Evolutionary conservation across 225 moss, liverwort and hornwort genomes (phyloP).

Genomic region (Ulota crispa): DNA sequence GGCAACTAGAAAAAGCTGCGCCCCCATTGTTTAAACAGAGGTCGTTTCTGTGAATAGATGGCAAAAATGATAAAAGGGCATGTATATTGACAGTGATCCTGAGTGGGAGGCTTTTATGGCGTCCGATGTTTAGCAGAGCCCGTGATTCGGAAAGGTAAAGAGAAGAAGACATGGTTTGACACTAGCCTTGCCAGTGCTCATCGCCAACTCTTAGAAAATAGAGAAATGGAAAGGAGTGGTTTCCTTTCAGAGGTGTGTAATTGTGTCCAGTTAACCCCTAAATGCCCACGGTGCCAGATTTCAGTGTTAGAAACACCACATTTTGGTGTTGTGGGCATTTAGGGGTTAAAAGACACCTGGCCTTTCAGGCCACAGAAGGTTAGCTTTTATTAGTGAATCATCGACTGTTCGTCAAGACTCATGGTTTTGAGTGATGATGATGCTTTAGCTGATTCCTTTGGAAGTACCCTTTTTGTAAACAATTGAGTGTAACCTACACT

Average conservation of each 20-base stretch:
- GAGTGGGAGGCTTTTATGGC: conserved; percentile 29
- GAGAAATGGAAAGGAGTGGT: conserved; percentile 12
- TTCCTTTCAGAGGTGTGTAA: conserved; percentile 27
- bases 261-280: too few species aligned
- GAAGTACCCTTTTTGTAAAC: conserved; percentile 48
- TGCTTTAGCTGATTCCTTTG: conserved; percentile 28
- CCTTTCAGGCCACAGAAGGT: conserved; percentile 29
- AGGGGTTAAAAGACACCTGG: conserved; percentile 22
- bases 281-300: too few species aligned
- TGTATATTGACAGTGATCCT: conserved; percentile 37
- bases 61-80: conserved; percentile 28
- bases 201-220: background rate
- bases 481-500: conserved; percentile 44
- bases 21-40: conserved; percentile 28
- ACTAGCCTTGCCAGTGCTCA: conserved; percentile 32
- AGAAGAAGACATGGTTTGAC: conserved; percentile 19
- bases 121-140: conserved; percentile 25
- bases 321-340: too few species aligned
- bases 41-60: conserved; percentile 42
- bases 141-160: conserved; percentile 42
- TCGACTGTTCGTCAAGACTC: conserved; percentile 25
- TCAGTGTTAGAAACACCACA: too few species aligned
- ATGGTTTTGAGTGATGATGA: conserved; percentile 37
- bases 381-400: conserved; percentile 29
- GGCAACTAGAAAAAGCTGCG: conserved; percentile 28